phyloP scores from a whole-genome alignment of 2,329 filamentous ascomycete species.

The Ophiocordyceps australis region DNA sequence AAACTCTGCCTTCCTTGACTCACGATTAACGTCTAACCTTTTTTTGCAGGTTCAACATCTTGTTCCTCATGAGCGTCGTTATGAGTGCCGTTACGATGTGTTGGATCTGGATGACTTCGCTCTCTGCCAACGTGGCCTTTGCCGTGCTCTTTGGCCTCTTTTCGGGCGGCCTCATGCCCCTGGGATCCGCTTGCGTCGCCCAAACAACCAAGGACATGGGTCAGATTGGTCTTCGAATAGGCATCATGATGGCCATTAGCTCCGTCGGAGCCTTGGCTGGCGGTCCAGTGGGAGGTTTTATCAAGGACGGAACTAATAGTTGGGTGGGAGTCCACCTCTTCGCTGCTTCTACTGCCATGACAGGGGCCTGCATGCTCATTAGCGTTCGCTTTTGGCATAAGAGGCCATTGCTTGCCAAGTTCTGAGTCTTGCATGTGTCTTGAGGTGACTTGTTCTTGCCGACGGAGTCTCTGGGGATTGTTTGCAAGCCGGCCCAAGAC shows the following conservation, averaged over 20 bases:
- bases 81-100: conserved; percentile 11
- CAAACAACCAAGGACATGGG: conserved; percentile 11
- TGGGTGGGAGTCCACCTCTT: conserved; percentile 5
- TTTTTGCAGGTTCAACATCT: conserved; percentile 19
- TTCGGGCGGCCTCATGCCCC: conserved; percentile 15
- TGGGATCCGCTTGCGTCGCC: conserved; percentile 12
- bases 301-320: conserved; percentile 3
- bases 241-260: conserved; percentile 13
- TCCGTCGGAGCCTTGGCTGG: conserved; percentile 8
- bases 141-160: conserved; percentile 11
- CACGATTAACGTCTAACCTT: background rate
- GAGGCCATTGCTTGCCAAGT: conserved; percentile 1
- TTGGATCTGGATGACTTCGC: conserved; percentile 10
- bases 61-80: conserved; percentile 6
- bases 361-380: conserved; percentile 4
- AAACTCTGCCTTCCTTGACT: background rate
- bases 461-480: background rate
- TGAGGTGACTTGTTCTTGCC: too few relatives aligned
- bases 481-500: too few relatives aligned
- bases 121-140: conserved; percentile 6
- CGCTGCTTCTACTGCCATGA: conserved; percentile 3
- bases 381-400: conserved; percentile 4
- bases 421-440: conserved; percentile 4
- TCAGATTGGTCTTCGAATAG: conserved; percentile 11
- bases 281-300: conserved; percentile 7